A percentile compares a stretch with the other conserved stretches of the same genome.
These are phyloP conservation scores for Prunella vulgaris DNA, from an alignment of 257 asterid species.

Conservation along the genomic window DNA sequence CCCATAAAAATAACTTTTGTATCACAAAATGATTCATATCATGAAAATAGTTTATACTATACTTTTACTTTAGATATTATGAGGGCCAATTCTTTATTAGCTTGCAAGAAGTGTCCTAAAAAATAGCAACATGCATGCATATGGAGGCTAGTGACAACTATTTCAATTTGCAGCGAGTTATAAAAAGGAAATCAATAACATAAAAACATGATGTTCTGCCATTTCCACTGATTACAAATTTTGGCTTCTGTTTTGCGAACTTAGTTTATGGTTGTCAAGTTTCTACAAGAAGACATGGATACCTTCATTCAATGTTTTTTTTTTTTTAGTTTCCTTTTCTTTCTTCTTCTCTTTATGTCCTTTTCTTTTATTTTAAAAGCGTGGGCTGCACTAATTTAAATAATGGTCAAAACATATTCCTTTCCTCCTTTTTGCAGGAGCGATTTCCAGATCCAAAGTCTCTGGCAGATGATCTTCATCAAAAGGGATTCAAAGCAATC, in stretches of 20 bases:
- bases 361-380: background rate
- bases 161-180: background rate
- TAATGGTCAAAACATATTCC: slow-evolving; percentile 1
- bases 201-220: background rate
- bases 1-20: too few species aligned
- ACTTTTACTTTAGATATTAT: too few species aligned
- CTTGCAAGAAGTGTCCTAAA: background rate
- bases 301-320: background rate
- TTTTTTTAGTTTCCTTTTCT: background rate
- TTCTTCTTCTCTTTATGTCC: background rate
- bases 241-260: background rate
- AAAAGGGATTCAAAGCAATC: slow-evolving; percentile 84
- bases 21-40: too few species aligned
- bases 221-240: background rate
- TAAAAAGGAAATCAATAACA: background rate
- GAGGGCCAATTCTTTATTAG: background rate
- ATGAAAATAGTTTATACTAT: too few species aligned
- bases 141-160: background rate
- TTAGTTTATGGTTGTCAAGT: background rate
- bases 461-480: slow-evolving; percentile 71
- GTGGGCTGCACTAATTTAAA: background rate
- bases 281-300: background rate
- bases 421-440: slow-evolving; percentile 43
- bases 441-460: slow-evolving; percentile 78
- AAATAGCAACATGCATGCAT: background rate